Evolutionary conservation across 768 basidiomycete species (phyloP), one percentile per base, ranked within the genome.

Genomic region (Ephemerocybe angulata): DNA sequence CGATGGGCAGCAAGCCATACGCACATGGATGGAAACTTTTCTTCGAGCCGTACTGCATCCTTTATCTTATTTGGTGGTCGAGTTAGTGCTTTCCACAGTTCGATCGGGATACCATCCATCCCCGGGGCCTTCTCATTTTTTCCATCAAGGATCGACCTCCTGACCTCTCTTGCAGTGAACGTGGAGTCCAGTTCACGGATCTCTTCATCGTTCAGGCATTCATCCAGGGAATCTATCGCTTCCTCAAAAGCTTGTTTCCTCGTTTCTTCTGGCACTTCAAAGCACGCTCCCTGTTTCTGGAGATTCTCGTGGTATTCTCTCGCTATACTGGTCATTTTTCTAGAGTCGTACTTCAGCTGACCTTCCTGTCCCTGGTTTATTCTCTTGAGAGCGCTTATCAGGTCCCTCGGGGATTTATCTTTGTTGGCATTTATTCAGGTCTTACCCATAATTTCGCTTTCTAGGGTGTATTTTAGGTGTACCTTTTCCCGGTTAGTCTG

Each of bases 251-350:
- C 43, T 25, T 43, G 0, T 11, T 57, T 38, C 54, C 47, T 41
- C 19, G 55, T 28, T 1, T 47, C 41, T 27, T 55, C 37, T 19
- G 58, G 31, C 41, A 31, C 5, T 33, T 30, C 42, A 4, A 6
- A 13, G 33, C 2, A 15, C 8, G 38, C 30, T 13, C 52, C 62
- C 22, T 52, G 50, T 13, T 33, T 22, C 46, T 76, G 72, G 0
- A 75, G 62, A 0, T 60, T 11, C 0, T 67, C 50, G 46, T 74
- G 69, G 48, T 71, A 63, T 10, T 63, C 22, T 19, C 48, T 52
- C 0, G 71, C 67, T 0, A 74, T 50, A 0, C 70, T 50, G 0
- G 71, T 67, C 74, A 76, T 76, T 19, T 67, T 49, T 0, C 53
- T 7, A 0, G 70, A 67, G 0, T 52, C 31, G 1, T 57, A 67